Base-by-base conservation (phyloP, 1,139 yeast genomes). In the Geotrichum carabidarum region DNA sequence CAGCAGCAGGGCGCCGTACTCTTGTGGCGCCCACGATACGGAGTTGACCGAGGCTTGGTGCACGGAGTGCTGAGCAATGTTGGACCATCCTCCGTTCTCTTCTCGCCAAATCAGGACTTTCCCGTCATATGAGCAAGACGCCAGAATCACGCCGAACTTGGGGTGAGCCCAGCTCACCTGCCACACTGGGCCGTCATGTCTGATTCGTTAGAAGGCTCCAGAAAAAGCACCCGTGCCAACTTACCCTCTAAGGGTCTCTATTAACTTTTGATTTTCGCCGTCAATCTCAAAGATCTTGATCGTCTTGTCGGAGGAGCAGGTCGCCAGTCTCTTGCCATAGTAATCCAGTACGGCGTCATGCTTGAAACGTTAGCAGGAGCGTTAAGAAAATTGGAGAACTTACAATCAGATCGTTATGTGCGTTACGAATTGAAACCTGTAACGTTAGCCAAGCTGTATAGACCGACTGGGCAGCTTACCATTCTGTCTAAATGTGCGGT, bases 131-230 rank as follows among this genome's bases (percentile, higher is more conserved):
- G 96, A 88, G 62, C 96, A 90, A 30, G 96, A 86, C 0, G 99
- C 99, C 62, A 93, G 77, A 62, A 93, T 88, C 6, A 89, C 86
- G 37, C 99, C 99, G 67, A 91, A 93, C 70, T 91, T 91, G 45
- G 99, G 99, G 69, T 93, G 99, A 1, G 98, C 98, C 99, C 99
- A 93, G 52, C 90, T 82, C 36, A 90, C 95, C 73, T 91, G 96
- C 99, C 99, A 93, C 49, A 93, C 97, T 8, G 99, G 98, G 22
- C 98, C 99, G 61, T 90, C 96, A 70, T 93, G 99, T 41, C 36
- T 48, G 35, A 14, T 38, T 18, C 2, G 8, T 30, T 6, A 18
- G 11, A 17, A 17, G 11, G 4, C 4, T 8, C n/a, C 18, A 31
- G 9, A 5, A 14, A 22, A 22, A 36, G 9, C 9, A 7, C 36